Evolutionary conservation across 352 stramenopile species (phyloP).

Genomic region (Phytophthora fragariaefolia): DNA sequence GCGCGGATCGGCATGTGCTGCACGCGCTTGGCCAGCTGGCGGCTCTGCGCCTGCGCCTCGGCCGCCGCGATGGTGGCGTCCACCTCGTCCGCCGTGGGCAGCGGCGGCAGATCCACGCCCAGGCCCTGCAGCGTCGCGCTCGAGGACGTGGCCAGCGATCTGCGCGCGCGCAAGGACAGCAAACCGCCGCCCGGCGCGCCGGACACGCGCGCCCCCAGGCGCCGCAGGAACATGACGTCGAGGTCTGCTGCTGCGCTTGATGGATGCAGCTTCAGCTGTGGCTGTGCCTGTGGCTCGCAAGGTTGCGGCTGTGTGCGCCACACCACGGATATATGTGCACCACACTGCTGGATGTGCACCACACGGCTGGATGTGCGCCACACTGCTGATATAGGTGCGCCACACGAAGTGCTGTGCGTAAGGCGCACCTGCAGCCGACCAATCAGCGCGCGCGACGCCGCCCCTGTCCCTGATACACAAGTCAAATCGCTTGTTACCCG

Average conservation of each 20-base stretch:
- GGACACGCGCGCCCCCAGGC: conserved; percentile 32
- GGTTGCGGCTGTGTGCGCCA: conserved; percentile 13
- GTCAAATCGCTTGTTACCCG: no score
- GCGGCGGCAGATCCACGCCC: conserved; percentile 47
- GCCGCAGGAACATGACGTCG: conserved; percentile 53
- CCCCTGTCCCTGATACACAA: conserved; percentile 22
- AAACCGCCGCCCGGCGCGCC: conserved; percentile 20
- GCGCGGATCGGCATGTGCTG: conserved; percentile 86
- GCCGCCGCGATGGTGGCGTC: conserved; percentile 71
- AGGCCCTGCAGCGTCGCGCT: conserved; percentile 18
- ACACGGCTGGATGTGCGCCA: background rate
- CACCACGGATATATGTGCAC: conserved; percentile 2
- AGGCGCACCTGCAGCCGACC: conserved; percentile 8
- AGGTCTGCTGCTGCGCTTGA: background rate
- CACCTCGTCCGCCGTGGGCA: conserved; percentile 68
- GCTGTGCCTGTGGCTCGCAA: conserved; percentile 19
- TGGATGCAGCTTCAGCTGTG: conserved; percentile 24
- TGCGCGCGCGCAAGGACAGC: conserved; percentile 23
- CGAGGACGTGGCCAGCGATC: conserved; percentile 22
- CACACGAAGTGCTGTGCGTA: no score
- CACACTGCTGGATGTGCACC: background rate
- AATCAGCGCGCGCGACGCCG: conserved; percentile 6
- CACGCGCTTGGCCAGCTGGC: conserved; percentile 54
- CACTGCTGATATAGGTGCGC: no score
- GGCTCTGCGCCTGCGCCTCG: conserved; percentile 55